Evolutionary conservation across 345 rosid genomes (phyloP).

Genomic region (Camelina laxa): DNA sequence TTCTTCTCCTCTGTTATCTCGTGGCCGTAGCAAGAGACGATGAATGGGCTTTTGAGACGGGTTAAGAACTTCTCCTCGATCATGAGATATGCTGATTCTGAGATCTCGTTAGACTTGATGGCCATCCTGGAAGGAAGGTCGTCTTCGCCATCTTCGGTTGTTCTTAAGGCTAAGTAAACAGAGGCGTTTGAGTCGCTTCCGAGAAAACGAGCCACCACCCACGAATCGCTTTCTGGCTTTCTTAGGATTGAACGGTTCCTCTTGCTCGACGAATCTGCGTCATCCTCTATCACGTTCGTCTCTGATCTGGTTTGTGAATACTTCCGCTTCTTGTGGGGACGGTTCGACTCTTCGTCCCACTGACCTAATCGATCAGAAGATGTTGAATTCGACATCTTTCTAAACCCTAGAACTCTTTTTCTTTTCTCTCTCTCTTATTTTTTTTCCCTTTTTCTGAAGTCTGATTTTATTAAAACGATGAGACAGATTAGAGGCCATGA

Average conservation of each 20-base stretch:
- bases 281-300: background rate
- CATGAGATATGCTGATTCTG: background rate
- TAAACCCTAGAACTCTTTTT: background rate
- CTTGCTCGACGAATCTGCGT: constrained; percentile 9
- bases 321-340: constrained; percentile 13
- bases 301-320: background rate
- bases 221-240: background rate
- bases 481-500: too few species aligned
- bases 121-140: constrained; percentile 24
- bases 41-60: background rate
- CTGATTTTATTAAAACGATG: background rate
- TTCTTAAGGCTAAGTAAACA: constrained; percentile 18
- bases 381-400: background rate
- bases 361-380: constrained; percentile 4
- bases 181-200: constrained; percentile 31
- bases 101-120: background rate
- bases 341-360: constrained; percentile 12
- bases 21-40: constrained; percentile 28
- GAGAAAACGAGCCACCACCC: constrained; percentile 9
- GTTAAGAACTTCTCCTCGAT: constrained; percentile 15
- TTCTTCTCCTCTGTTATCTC: constrained; percentile 5
- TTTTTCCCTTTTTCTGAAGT: background rate
- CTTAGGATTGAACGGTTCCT: background rate
- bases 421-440: too few species aligned
- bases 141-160: background rate